Percentiles rank a stretch among this genome's conserved stretches.
phyloP scores from a whole-genome alignment of 306 rosid genomes.

The Quercus glauca region DNA sequence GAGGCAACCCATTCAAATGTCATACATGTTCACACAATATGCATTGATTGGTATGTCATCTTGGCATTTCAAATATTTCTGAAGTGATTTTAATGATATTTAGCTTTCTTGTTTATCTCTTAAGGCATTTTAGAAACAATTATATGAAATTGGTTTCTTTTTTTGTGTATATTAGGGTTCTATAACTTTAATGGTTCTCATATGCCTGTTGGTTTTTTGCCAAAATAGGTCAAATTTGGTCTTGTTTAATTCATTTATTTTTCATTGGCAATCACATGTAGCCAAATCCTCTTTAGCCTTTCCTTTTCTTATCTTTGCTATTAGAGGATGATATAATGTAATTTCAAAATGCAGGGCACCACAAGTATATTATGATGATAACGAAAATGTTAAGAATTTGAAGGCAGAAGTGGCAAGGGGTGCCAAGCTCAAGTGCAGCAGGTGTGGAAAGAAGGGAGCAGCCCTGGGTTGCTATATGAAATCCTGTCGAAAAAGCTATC shows the following conservation, averaged over 20 bases:
- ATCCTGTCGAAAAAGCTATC: slow-evolving; percentile 85
- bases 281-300: slow-evolving; percentile 1
- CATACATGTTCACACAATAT: slow-evolving; percentile 64
- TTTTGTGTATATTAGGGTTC: background rate
- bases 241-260: background rate
- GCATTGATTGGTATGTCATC: slow-evolving; percentile 75
- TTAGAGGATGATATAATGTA: background rate
- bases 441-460: slow-evolving; percentile 83
- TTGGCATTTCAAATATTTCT: background rate
- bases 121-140: background rate
- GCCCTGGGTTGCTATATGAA: slow-evolving; percentile 86
- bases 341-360: slow-evolving; percentile 81
- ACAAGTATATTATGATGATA: slow-evolving; percentile 63
- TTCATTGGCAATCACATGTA: background rate
- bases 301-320: background rate
- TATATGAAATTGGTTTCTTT: background rate
- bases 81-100: background rate
- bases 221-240: background rate
- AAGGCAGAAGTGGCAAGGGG: slow-evolving; percentile 83
- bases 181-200: background rate
- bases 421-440: slow-evolving; percentile 77
- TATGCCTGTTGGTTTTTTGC: too few species aligned
- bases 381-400: slow-evolving; percentile 60
- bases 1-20: slow-evolving; percentile 60
- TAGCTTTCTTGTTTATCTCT: background rate